A percentile compares a stretch with the other conserved stretches of the same genome.
phyloP scores from a whole-genome alignment of 495 filamentous ascomycete genomes.

The Podospora fimiseda region DNA sequence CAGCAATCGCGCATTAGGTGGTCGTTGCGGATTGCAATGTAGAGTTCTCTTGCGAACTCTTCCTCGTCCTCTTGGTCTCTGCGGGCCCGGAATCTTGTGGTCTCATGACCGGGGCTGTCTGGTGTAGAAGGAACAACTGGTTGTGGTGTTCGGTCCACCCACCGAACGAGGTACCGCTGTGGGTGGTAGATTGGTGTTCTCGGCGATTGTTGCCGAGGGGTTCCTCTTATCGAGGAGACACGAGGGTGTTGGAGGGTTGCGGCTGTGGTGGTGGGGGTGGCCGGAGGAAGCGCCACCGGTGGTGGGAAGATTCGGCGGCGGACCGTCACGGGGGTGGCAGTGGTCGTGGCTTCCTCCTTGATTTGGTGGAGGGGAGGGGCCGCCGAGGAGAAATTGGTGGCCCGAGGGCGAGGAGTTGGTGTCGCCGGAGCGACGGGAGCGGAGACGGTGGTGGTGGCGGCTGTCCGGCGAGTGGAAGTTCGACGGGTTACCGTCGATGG shows the following conservation, averaged over 20 bases:
- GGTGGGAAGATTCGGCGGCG: slow-evolving; percentile 9
- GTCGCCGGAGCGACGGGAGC: slow-evolving; percentile 1
- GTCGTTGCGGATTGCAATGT: slow-evolving; percentile 22
- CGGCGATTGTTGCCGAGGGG: background rate
- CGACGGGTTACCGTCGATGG: background rate
- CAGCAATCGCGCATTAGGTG: slow-evolving; percentile 21
- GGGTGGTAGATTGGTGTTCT: background rate
- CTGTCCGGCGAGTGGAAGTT: background rate
- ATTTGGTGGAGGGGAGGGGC: background rate
- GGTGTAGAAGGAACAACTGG: background rate
- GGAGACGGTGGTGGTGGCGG: background rate
- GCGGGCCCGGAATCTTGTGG: slow-evolving; percentile 6
- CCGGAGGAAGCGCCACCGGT: slow-evolving; percentile 3
- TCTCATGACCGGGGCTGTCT: slow-evolving; percentile 7
- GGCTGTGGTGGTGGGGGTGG: background rate
- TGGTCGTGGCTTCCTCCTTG: too few relatives aligned
- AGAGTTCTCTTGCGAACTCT: slow-evolving; percentile 20
- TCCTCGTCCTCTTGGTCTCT: slow-evolving; percentile 13
- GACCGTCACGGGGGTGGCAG: background rate
- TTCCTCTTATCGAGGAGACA: slow-evolving; percentile 6
- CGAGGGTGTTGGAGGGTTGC: slow-evolving; percentile 5
- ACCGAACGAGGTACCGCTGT: slow-evolving; percentile 2
- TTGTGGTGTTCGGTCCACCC: slow-evolving; percentile 4
- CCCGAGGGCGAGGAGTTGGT: too few relatives aligned
- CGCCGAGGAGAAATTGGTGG: too few relatives aligned